phyloP scores from a whole-genome alignment of 352 stramenopile genomes.

The Phytophthora fragariae region DNA sequence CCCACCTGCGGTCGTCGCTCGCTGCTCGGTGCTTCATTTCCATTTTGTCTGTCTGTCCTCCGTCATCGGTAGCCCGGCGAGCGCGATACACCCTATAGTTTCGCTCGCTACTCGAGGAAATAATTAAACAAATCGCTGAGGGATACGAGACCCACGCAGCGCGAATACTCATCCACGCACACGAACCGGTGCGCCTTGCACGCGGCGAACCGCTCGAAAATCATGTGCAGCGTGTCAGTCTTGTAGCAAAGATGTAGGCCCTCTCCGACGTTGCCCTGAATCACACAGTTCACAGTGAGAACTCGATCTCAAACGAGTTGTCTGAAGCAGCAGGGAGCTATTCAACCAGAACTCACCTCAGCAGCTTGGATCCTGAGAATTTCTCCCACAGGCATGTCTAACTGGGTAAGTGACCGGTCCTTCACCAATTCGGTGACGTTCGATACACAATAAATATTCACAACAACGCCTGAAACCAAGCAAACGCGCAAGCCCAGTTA shows the following conservation, averaged over 20 bases:
- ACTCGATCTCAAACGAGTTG: background rate
- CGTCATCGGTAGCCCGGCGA: constrained; percentile 23
- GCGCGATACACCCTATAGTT: constrained; percentile 26
- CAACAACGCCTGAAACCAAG: constrained; percentile 68
- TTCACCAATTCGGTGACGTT: constrained; percentile 92
- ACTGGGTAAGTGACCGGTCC: constrained; percentile 87
- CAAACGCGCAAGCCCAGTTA: constrained; percentile 13
- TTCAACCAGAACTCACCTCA: constrained; percentile 55
- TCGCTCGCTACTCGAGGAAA: constrained; percentile 81
- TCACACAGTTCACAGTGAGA: constrained; percentile 19
- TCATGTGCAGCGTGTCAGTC: constrained; percentile 91
- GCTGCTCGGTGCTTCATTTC: constrained; percentile 36
- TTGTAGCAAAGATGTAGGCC: constrained; percentile 89
- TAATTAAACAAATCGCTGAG: constrained; percentile 93
- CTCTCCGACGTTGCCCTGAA: constrained; percentile 82
- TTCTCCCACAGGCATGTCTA: constrained; percentile 90
- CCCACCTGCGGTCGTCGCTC: constrained; percentile 21
- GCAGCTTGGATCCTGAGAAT: constrained; percentile 88
- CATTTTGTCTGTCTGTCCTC: constrained; percentile 17
- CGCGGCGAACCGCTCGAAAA: constrained; percentile 89
- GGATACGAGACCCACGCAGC: constrained; percentile 85
- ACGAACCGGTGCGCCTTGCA: constrained; percentile 89
- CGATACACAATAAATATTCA: constrained; percentile 94
- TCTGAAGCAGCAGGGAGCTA: background rate
- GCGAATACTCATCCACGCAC: constrained; percentile 86